These are phyloP conservation scores for Saururus chinensis DNA, from an alignment of 164 flowering plant genomes.

Conservation along the genomic window DNA sequence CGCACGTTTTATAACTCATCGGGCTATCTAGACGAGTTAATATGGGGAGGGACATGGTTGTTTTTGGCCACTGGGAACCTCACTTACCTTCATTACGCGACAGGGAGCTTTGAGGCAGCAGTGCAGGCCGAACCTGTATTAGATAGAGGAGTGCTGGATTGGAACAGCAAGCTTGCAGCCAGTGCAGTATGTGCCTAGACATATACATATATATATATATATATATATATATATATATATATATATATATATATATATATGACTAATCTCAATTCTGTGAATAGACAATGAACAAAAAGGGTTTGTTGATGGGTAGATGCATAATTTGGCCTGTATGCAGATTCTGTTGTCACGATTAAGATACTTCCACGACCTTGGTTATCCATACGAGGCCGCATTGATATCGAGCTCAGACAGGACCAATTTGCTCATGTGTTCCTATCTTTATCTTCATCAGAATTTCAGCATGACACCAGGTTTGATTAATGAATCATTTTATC, in stretches of 20 bases:
- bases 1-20: conserved; percentile 44
- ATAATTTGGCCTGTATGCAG: conserved; percentile 11
- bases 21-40: conserved; percentile 41
- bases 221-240: no score
- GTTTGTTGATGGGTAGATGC: not conserved
- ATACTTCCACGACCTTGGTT: conserved; percentile 38
- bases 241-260: no score
- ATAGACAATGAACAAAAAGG: no score
- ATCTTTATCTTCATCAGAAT: conserved; percentile 19
- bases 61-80: conserved; percentile 52
- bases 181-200: conserved; percentile 18
- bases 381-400: conserved; percentile 39
- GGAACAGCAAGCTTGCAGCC: conserved; percentile 59
- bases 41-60: conserved; percentile 63
- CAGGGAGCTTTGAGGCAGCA: conserved; percentile 19
- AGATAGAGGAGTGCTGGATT: conserved; percentile 35
- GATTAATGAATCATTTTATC: not conserved
- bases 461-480: conserved; percentile 30
- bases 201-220: no score
- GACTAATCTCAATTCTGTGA: not conserved
- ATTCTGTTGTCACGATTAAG: conserved; percentile 41
- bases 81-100: conserved; percentile 32
- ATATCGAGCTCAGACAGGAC: conserved; percentile 20
- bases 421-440: conserved; percentile 42
- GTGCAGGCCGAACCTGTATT: conserved; percentile 8